phyloP scores from a whole-genome alignment of 78 protist genomes.

The Anaeramoeba ignava region DNA sequence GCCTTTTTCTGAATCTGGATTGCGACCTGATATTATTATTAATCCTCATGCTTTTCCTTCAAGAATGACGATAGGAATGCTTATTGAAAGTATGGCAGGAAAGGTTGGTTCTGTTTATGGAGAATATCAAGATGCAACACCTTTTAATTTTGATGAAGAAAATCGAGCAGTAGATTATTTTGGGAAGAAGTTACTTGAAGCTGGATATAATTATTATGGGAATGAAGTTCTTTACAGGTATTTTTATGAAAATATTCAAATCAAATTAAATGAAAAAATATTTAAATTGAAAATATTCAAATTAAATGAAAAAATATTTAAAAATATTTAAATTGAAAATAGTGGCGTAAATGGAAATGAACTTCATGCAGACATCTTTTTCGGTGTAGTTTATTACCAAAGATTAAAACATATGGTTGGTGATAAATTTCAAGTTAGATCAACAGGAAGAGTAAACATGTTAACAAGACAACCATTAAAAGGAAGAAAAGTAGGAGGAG shows the following conservation, averaged over 20 bases:
- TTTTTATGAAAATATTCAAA: too few species aligned
- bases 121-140: constrained; percentile 69
- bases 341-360: constrained; percentile 71
- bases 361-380: constrained; percentile 75
- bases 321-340: constrained; percentile 76
- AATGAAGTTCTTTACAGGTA: neutral
- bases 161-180: constrained; percentile 62
- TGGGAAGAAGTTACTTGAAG: constrained; percentile 69
- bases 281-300: too few species aligned
- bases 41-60: constrained; percentile 98
- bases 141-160: constrained; percentile 62
- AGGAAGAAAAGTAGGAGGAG: constrained; percentile 67
- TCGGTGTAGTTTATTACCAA: constrained; percentile 75
- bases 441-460: constrained; percentile 73
- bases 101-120: constrained; percentile 78
- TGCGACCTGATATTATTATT: constrained; percentile 88
- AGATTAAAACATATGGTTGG: constrained; percentile 95
- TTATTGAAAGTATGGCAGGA: constrained; percentile 86
- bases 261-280: too few species aligned
- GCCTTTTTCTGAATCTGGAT: constrained; percentile 94
- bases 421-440: constrained; percentile 96
- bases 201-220: constrained; percentile 73
- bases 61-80: constrained; percentile 98
- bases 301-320: too few species aligned
- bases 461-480: constrained; percentile 93